A percentile compares a stretch with the other conserved stretches of the same genome.
Evolutionary conservation across 2,329 filamentous ascomycete species (phyloP).

Genomic region (Chaetoscypha palmicola): DNA sequence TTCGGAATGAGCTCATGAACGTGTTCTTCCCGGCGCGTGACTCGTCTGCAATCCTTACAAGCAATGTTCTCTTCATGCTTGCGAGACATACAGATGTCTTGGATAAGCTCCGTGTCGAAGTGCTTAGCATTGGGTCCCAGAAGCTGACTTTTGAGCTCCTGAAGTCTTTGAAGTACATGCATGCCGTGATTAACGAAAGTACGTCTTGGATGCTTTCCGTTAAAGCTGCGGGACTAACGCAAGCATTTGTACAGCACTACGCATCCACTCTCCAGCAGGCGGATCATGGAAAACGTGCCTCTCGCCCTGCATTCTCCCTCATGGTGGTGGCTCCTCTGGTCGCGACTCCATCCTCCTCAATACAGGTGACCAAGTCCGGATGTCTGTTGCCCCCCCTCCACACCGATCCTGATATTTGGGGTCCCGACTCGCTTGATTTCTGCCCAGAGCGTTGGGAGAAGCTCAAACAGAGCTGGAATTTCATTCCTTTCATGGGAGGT

Average conservation of each 20-base stretch:
- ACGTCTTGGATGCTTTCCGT: slow-evolving; percentile 18
- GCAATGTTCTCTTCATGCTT: slow-evolving; percentile 44
- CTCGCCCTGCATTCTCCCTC: slow-evolving; percentile 1
- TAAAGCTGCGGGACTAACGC: too few relatives aligned
- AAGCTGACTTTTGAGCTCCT: slow-evolving; percentile 41
- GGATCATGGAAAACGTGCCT: background rate
- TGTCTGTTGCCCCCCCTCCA: slow-evolving; percentile 1
- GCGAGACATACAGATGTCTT: slow-evolving; percentile 38
- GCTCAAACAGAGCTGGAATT: slow-evolving; percentile 5
- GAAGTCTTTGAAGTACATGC: slow-evolving; percentile 45
- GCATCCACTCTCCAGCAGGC: background rate
- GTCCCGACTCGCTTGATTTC: background rate
- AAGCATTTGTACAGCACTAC: slow-evolving; percentile 1
- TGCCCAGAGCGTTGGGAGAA: background rate
- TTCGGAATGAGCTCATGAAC: slow-evolving; percentile 30
- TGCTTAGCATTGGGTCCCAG: slow-evolving; percentile 30
- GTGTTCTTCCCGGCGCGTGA: slow-evolving; percentile 36
- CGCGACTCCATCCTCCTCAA: background rate
- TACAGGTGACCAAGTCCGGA: slow-evolving; percentile 3
- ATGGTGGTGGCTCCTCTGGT: slow-evolving; percentile 3
- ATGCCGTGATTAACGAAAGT: slow-evolving; percentile 51
- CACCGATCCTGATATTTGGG: slow-evolving; percentile 4
- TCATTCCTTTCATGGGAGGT: slow-evolving; percentile 6
- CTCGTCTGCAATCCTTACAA: slow-evolving; percentile 29
- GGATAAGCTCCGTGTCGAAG: slow-evolving; percentile 36